Evolutionary conservation across 2,329 filamentous ascomycete genomes (phyloP), one percentile per base, ranked within the genome.

Genomic region (Alternaria solani): DNA sequence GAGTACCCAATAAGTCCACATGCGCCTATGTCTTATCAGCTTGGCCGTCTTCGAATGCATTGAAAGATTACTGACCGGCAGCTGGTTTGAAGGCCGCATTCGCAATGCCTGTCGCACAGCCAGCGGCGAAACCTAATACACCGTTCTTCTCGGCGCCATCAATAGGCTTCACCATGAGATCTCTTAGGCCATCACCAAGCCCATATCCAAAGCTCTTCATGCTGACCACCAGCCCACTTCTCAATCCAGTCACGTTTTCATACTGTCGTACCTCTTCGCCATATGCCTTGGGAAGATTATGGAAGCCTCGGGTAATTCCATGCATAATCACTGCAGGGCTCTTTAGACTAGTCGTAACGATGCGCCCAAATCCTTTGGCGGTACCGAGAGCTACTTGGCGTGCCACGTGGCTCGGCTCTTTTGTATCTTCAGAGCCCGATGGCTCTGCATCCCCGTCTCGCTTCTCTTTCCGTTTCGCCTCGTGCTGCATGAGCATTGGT

Each of bases 261-360:
- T 85, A 81, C 8, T 90, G 88, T 6, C 91, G 85, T 0, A 96
- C 88, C 2, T 91, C 87, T 70, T 97, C 93, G 36, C 93, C 91
- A 73, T 96, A 96, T 1, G 96, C 81, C 66, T 87, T 89, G 0
- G 93, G 93, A 8, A 91, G 88, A 70, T 97, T 96, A 71, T 94
- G 90, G 75, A 96, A 96, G 0, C 93, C 93, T 75, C 90, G 89
- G 1, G 93, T 90, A 34, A 96, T 77, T 0, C 90, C 90, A 44
- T 96, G 80, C 51, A 91, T 91, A 61, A 96, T 89, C 70, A 94
- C 91, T 84, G 94, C 89, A 0, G 93, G 93, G 3, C 89, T 88
- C 68, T 91, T 91, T 54, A 94, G 81, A 4, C 90, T 86, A 16
- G 90, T 88, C 7, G 85, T 85, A 4, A 93, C 87, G 51, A 94